Base-by-base conservation (phyloP, 2,329 filamentous ascomycete species). In the Penicillium sp. region DNA sequence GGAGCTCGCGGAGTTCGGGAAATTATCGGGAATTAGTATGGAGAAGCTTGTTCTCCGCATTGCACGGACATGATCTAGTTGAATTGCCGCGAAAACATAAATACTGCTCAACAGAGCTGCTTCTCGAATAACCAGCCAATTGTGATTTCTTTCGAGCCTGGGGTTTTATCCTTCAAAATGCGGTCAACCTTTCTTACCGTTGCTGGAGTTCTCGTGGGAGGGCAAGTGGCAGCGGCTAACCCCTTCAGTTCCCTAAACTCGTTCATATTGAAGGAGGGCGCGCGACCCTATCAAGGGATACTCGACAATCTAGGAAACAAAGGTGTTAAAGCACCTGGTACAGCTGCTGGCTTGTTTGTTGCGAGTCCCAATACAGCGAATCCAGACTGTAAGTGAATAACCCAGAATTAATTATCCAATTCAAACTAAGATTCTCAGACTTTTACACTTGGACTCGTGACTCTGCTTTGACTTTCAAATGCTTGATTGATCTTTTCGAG, bases 361-460 rank as follows among this genome's bases (percentile, higher is more conserved):
- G 83, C 83, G 2, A 83, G 80, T 58, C 82, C 82, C 22, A 82
- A 79, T 3, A 82, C 75, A 24, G 68, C 62, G 3, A 71, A 83
- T 62, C 82, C 82, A 1, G 72, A 84, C 63, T 85, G 81, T 83
- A 63, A 67, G 76, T 72, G n/a, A 39, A 19, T 3, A 37, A 37
- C 7, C 7, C 16, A 19, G 7, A 1, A 4, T 19, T n/a, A 19
- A n/a, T 19, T 1, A 1, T 11, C 10, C 11, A 21, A 31, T 48
- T 31, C 46, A 35, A 9, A 48, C 11, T 31, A 2, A 5, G 8
- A 19, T 27, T n/a, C 5, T 14, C n/a, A 90, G 88, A 92, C 72
- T 91, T 82, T 67, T 92, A 86, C 68, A 90, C 88, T 1, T 92
- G 90, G 89, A 90, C 86, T 1, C 78, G 90, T 70, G 90, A 93